Base-by-base conservation (phyloP, 1,284 basidiomycete genomes). In the Moesziomyces parantarcticus region DNA sequence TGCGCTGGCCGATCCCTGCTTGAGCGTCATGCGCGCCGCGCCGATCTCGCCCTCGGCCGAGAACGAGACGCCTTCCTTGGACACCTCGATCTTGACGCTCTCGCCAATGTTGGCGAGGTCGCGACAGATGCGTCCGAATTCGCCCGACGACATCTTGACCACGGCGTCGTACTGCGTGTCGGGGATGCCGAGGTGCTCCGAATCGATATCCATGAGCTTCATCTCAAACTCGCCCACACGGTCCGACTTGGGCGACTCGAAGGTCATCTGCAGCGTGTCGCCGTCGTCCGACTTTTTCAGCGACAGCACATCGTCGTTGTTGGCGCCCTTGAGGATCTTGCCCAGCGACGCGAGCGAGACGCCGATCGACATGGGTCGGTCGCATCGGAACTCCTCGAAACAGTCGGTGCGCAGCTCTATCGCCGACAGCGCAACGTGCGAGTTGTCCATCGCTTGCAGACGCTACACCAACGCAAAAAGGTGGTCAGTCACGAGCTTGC, bases 161-260 rank as follows among this genome's bases (percentile, higher is more conserved):
- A 92, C 91, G 20, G 94, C 93, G 81, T 99, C 96, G 85, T 99
- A 99, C 68, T 95, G 92, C 3, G 97, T 99, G 77, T 98, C 94
- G n/a, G 97, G 97, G 79, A 99, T 98, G 52, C 92, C 92, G 56
- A 99, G 91, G 60, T 91, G 91, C 85, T 99, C 97, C 36, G 85
- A 72, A 57, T 99, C 96, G 80, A 99, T 99, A 82, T 99, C 97
- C 95, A 99, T 98, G 57, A 99, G 89, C 85, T 98, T 99, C 91
- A 99, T 93, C 81, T 97, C 95, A 86, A 98, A 99, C 84, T 99
- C 94, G 23, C 94, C 94, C 56, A 99, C 91, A 58, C 97, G 90
- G 85, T 98, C 96, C 11, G 92, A 90, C 85, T 91, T 91, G 82
- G 91, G 91, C 18, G 92, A 92, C 84, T 99, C 94, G 84, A 97